phyloP scores from a whole-genome alignment of 345 rosid genomes.

The Acer yangbiense region DNA sequence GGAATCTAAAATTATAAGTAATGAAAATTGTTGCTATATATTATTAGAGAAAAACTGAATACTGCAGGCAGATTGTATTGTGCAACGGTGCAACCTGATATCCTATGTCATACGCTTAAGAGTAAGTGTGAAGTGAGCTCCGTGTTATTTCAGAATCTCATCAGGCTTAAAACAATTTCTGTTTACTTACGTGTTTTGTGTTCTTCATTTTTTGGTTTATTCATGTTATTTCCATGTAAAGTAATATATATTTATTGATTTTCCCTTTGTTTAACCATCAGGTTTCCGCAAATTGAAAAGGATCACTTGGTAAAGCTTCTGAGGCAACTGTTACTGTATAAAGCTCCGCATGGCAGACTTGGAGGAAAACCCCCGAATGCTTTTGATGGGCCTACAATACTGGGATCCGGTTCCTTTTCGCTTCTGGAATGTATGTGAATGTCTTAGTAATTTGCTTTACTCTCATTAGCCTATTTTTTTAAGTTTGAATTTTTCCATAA shows the following conservation, averaged over 20 bases:
- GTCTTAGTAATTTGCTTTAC: conserved; percentile 18
- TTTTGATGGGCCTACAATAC: conserved; percentile 85
- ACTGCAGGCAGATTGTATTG: background rate
- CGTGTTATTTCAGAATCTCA: conserved; percentile 9
- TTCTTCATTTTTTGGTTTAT: conserved; percentile 5
- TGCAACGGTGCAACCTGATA: background rate
- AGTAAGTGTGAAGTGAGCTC: conserved; percentile 1
- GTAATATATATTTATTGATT: conserved; percentile 12
- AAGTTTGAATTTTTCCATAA: background rate
- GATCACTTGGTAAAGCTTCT: conserved; percentile 93
- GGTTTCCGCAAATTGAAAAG: conserved; percentile 83
- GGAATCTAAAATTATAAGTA: background rate
- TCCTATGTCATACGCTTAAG: background rate
- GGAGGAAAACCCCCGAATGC: conserved; percentile 65
- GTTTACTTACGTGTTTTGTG: conserved; percentile 14
- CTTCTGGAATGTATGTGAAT: conserved; percentile 72
- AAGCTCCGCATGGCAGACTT: conserved; percentile 43
- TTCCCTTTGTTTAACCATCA: conserved; percentile 36
- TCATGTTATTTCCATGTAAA: background rate
- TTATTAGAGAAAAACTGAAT: background rate
- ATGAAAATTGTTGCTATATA: background rate
- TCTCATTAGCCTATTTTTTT: conserved; percentile 12
- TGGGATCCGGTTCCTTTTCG: conserved; percentile 89
- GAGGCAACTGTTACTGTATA: conserved; percentile 66
- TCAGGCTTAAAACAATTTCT: conserved; percentile 1